These are phyloP conservation scores for Ophiocordyceps camponoti-rufipedis DNA, from an alignment of 2,329 filamentous ascomycete species.

Conservation along the genomic window DNA sequence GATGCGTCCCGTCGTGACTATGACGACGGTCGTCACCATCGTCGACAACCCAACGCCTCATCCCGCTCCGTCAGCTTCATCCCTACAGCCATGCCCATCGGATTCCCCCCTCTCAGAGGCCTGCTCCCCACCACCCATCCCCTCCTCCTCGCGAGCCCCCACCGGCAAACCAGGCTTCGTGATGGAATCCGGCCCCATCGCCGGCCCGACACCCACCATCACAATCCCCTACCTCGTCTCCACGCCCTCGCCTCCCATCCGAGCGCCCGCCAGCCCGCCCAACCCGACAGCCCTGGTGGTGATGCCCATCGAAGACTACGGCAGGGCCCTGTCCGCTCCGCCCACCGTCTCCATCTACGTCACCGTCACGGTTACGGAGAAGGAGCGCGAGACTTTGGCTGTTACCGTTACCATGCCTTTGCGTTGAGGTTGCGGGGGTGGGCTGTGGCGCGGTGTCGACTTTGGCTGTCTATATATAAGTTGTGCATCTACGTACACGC, in stretches of 20 bases:
- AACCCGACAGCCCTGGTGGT: conserved; percentile 10
- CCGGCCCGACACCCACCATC: conserved; percentile 6
- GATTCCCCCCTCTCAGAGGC: neutral
- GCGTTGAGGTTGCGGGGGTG: too few relatives aligned
- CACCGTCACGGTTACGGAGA: conserved; percentile 18
- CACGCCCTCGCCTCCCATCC: neutral
- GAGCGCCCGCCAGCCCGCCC: neutral
- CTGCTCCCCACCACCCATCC: neutral
- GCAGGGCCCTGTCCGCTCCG: too few relatives aligned
- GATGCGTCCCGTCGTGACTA: conserved; percentile 9
- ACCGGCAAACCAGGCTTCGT: conserved; percentile 3
- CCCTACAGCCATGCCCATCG: neutral
- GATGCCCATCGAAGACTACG: conserved; percentile 8
- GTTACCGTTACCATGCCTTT: conserved; percentile 9
- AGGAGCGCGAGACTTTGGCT: conserved; percentile 11
- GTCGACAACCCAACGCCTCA: conserved; percentile 5
- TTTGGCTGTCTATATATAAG: too few relatives aligned
- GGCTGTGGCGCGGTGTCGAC: too few relatives aligned
- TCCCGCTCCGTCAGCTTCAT: neutral
- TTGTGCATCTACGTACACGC: too few relatives aligned
- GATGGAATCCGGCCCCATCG: conserved; percentile 11
- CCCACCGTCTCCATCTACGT: conserved; percentile 13
- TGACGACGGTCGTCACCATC: conserved; percentile 13
- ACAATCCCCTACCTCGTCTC: neutral
- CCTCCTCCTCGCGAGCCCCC: neutral